Base-by-base conservation (phyloP, 805 yeast genomes). In the Groenewaldozyma salmanticensis region DNA sequence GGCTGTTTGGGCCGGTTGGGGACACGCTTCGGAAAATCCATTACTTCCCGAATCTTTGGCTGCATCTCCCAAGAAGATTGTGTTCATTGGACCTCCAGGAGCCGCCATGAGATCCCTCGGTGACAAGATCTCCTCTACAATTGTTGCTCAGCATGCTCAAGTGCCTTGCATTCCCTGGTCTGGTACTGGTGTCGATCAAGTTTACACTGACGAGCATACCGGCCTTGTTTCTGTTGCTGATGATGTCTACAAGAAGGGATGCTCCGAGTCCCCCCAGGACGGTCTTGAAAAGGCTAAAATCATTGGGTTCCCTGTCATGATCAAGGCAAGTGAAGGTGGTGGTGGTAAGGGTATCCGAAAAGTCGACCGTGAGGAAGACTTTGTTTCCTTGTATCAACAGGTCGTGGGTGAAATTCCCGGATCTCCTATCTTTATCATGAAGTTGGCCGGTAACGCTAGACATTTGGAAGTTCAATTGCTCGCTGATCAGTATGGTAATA, bases 1-100 rank as follows among this genome's bases (percentile, higher is more conserved):
- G 61, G 99, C 98, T 20, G 99, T 92, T 44, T 92, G 99, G 99
- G 99, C 99, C 27, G 99, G 99, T 56, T 92, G 99, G 99, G 99
- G 99, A 56, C 98, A 94, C 61, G 99, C 99, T 21, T 85, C 96
- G n/a, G 99, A 92, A 69, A 90, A 94, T 67, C 99, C 99, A 21
- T 62, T 69, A 36, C 75, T 92, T 51, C 99, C 99, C 21, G 98
- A 92, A 65, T 77, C 74, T 64, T 72, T 92, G 61, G 96, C 97
- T 13, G 80, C 81, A n/a, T 86, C 96, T 16, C 86, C 88, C 46
- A 81, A 86, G 63, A 83, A 75, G 57, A 82, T 94, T 55, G 72
- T 92, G 42, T 92, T 92, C 58, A 92, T 92, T 61, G 99, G 99
- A 50, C 99, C 99, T 47, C 98, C 99, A 50, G 97, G 96, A 33